Percentiles rank a stretch among this genome's conserved stretches.
Conservation (phyloP, 352 stramenopile species). For the Globisporangium carolinianum region DNA sequence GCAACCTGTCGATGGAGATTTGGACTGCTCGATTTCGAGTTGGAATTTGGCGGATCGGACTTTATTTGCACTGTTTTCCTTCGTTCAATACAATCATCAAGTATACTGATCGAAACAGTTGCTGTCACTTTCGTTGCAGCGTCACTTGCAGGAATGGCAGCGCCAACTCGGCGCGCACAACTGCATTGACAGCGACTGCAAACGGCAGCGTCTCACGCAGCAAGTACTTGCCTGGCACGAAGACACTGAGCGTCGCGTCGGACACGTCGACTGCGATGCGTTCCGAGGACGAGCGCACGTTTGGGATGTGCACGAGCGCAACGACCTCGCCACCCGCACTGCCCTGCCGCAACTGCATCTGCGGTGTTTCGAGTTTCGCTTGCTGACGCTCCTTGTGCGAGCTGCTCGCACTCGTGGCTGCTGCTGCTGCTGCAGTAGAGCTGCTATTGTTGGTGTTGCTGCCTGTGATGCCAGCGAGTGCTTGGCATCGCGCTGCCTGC, state of each 20-base stretch:
- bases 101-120: background rate
- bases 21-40: too few relatives aligned
- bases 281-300: constrained; percentile 23
- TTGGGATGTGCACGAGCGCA: constrained; percentile 37
- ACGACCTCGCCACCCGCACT: constrained; percentile 25
- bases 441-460: background rate
- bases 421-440: background rate
- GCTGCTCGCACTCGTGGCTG: background rate
- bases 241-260: constrained; percentile 34
- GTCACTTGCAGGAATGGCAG: constrained; percentile 24
- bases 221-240: constrained; percentile 47
- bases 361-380: constrained; percentile 23
- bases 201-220: constrained; percentile 48
- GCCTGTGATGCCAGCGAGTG: constrained; percentile 11
- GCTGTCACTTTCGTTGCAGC: constrained; percentile 17
- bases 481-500: constrained; percentile 49
- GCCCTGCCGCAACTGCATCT: constrained; percentile 31
- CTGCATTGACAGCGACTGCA: constrained; percentile 16
- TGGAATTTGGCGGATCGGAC: too few relatives aligned
- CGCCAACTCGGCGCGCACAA: constrained; percentile 16
- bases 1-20: too few relatives aligned
- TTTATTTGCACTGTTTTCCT: too few relatives aligned
- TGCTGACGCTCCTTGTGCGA: background rate
- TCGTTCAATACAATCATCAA: too few relatives aligned
- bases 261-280: constrained; percentile 42